Evolutionary conservation across 106 monocot genomes (phyloP).

Genomic region (Iris macrosiphon): DNA sequence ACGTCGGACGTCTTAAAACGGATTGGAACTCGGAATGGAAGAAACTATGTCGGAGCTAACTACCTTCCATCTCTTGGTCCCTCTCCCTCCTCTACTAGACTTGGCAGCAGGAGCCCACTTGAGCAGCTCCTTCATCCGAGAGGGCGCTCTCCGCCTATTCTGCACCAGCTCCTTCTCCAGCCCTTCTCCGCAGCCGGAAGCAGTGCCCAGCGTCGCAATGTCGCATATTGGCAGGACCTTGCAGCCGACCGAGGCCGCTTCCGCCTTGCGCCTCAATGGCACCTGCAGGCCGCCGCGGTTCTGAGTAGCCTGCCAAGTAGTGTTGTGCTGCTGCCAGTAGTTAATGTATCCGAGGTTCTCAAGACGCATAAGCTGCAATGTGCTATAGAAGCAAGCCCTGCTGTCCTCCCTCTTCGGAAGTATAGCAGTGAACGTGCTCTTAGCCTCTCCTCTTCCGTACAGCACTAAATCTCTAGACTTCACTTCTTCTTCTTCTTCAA

Average conservation of each 20-base stretch:
- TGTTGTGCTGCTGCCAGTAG: background rate
- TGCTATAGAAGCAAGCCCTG: conserved; percentile 6
- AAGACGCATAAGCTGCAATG: background rate
- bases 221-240: conserved; percentile 52
- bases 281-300: too few relatives aligned
- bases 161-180: conserved; percentile 14
- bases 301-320: conserved; percentile 1
- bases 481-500: background rate
- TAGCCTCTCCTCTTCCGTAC: background rate
- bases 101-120: conserved; percentile 42
- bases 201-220: conserved; percentile 3
- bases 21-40: too few relatives aligned
- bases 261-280: conserved; percentile 7
- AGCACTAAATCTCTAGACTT: background rate
- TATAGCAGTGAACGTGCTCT: background rate
- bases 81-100: conserved; percentile 21
- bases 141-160: conserved; percentile 19
- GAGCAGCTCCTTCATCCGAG: conserved; percentile 51
- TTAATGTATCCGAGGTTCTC: background rate
- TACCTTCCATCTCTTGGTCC: conserved; percentile 55
- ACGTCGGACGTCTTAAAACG: too few relatives aligned
- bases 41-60: too few relatives aligned
- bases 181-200: background rate
- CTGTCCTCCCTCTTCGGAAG: background rate
- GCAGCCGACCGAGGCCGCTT: conserved; percentile 22